Base-by-base conservation (phyloP, 441 rosid genomes). In the Adansonia rubrostipa region DNA sequence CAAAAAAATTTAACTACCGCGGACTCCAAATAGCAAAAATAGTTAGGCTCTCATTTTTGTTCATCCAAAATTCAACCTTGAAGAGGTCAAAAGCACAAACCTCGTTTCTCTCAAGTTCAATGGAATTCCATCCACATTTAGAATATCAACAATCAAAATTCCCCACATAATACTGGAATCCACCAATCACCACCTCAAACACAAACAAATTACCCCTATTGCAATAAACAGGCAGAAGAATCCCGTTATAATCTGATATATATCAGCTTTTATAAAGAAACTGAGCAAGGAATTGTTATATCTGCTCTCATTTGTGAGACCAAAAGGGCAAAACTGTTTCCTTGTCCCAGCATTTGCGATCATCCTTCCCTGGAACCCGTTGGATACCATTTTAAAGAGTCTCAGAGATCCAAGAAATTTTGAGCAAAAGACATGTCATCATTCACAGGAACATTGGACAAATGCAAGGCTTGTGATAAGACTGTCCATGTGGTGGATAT, bases 381-480 rank as follows among this genome's bases (percentile, higher is more conserved):
- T 42, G 67, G 17, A 58, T 47, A 47, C 33, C 33, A 33, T 62
- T 42, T 78, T 33, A 33, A 62, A 69, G 40, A 65, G 68, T 80
- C 77, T 71, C 71, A 10, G 44, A 40, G 42, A 76, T 65, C 60
- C 24, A 68, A 66, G 61, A 61, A 48, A 40, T 4, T 4, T 22
- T 9, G 40, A 75, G 22, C 13, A 45, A 48, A 40, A 82, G 66
- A 36, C 54, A 94, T 93, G 97, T 72, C 97, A 62, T 72, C 97
- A 63, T 95, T 95, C 88, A 91, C 97, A 0, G 98, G 98, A 75
- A 95, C 97, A 74, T 78, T 93, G 54, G 97, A 95, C 85, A 95
- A 95, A 66, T 95, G 98, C 92, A 93, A 93, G 87, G 94, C 92
- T 9, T 95, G 98, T 79, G 97, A 95, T 78, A 92, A 89, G 88